A percentile compares a stretch with the other conserved stretches of the same genome.
phyloP scores from a whole-genome alignment of 805 yeast genomes.

The Candida peoriensis region DNA sequence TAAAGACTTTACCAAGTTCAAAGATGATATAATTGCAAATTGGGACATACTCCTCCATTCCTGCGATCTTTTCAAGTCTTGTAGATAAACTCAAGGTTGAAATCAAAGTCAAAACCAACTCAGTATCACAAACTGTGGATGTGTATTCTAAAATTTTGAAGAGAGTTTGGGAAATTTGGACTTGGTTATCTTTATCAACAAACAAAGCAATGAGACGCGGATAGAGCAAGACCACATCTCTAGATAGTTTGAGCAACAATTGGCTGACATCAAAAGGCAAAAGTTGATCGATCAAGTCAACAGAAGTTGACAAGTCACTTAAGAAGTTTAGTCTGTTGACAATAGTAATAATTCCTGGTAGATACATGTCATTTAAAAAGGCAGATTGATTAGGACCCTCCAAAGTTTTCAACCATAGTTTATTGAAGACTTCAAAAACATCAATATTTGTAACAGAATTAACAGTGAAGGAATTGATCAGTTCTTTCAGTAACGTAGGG shows the following conservation, averaged over 20 bases:
- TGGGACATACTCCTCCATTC: background rate
- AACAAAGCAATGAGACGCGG: conserved; percentile 3
- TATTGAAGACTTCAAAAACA: conserved; percentile 20
- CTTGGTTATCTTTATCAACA: background rate
- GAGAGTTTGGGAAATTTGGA: background rate
- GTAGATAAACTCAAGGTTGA: conserved; percentile 5
- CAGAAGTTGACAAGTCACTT: conserved; percentile 1
- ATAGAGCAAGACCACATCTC: conserved; percentile 6
- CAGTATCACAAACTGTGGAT: conserved; percentile 8
- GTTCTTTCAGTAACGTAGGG: conserved; percentile 8
- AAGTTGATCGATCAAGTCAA: conserved; percentile 11
- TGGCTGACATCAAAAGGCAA: conserved; percentile 14
- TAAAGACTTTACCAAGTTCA: conserved; percentile 5
- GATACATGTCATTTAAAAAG: conserved; percentile 3
- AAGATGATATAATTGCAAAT: conserved; percentile 11
- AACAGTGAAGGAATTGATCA: conserved; percentile 11
- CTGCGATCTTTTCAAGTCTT: background rate
- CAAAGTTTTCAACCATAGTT: conserved; percentile 22
- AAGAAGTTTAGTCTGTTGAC: conserved; percentile 14
- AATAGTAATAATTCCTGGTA: conserved; percentile 20
- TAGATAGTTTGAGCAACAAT: conserved; percentile 10
- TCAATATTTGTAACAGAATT: conserved; percentile 16
- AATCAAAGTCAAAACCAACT: conserved; percentile 9
- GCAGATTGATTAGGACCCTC: conserved; percentile 4
- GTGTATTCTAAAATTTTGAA: conserved; percentile 5